phyloP scores from a whole-genome alignment of 2,329 filamentous ascomycete species.

The Penicillium capsulatum region DNA sequence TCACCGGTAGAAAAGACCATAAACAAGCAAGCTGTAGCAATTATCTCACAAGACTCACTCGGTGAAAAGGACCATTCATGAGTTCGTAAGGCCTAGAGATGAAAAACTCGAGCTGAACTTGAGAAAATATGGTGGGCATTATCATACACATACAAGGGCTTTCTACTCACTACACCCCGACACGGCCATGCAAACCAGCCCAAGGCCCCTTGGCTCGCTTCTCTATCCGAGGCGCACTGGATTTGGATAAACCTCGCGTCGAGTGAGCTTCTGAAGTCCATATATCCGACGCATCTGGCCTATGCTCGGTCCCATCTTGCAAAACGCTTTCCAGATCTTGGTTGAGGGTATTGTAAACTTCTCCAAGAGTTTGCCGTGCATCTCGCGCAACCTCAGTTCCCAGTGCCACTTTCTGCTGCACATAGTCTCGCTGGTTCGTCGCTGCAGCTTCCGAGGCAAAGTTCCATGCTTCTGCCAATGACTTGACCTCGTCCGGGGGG shows the following conservation, averaged over 20 bases:
- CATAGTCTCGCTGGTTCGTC: constrained; percentile 29
- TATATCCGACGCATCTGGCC: constrained; percentile 25
- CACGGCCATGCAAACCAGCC: constrained; percentile 34
- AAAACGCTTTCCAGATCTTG: constrained; percentile 31
- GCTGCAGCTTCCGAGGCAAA: constrained; percentile 38
- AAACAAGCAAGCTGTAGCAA: too few species aligned
- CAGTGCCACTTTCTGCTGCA: constrained; percentile 31
- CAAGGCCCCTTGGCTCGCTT: constrained; percentile 34
- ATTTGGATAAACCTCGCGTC: constrained; percentile 16
- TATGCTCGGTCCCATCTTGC: constrained; percentile 12
- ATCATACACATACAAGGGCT: too few species aligned
- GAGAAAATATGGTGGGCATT: too few species aligned
- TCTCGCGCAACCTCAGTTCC: constrained; percentile 31
- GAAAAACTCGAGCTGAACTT: too few species aligned
- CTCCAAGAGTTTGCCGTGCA: constrained; percentile 28
- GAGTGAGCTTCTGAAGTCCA: constrained; percentile 31
- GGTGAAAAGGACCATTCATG: too few species aligned
- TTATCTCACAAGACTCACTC: too few species aligned
- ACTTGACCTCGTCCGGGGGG: constrained; percentile 31
- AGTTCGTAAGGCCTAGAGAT: too few species aligned
- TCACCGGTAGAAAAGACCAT: too few species aligned
- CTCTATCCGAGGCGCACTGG: constrained; percentile 18
- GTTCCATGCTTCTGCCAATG: constrained; percentile 38
- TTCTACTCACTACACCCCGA: constrained; percentile 24
- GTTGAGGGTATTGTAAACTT: constrained; percentile 33